Percentiles rank a stretch among this genome's conserved stretches.
These are phyloP conservation scores for Pleurotus salmoneostramineus DNA, from an alignment of 768 basidiomycete species.

Conservation along the genomic window DNA sequence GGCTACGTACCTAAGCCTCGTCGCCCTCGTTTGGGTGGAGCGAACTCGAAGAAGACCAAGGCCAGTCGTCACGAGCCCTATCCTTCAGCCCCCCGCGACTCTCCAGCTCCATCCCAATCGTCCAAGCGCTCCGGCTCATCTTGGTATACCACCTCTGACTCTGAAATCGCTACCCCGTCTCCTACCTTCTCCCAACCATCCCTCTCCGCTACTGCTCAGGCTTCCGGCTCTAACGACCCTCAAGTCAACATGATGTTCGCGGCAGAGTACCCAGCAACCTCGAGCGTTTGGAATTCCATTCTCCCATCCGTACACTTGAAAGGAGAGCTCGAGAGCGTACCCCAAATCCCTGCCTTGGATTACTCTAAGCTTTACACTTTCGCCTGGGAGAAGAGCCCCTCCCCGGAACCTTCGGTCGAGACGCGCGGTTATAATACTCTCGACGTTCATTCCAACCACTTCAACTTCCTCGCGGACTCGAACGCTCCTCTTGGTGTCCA, in stretches of 20 bases:
- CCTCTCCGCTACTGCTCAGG: not conserved
- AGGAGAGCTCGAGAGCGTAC: not conserved
- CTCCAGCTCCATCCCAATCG: not conserved
- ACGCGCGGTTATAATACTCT: not conserved
- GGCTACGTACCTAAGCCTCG: constrained; percentile 14
- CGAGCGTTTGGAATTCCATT: not conserved
- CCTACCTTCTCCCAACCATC: not conserved
- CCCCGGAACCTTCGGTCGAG: not conserved
- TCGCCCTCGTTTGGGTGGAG: not conserved
- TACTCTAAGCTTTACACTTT: not conserved
- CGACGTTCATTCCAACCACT: not conserved
- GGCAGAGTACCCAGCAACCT: not conserved
- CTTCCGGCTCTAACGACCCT: not conserved
- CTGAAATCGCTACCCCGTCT: not conserved
- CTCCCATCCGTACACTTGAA: not conserved
- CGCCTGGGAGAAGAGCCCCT: not conserved
- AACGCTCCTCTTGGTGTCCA: not conserved
- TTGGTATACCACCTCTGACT: not conserved
- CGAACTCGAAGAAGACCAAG: not conserved
- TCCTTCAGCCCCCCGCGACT: not conserved
- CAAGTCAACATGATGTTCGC: not conserved
- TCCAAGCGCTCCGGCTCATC: not conserved
- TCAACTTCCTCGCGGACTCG: not conserved
- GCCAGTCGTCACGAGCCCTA: not conserved
- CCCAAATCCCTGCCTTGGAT: not conserved